Evolutionary conservation across 257 asterid species (phyloP).

Genomic region (Pogostemon cablin): DNA sequence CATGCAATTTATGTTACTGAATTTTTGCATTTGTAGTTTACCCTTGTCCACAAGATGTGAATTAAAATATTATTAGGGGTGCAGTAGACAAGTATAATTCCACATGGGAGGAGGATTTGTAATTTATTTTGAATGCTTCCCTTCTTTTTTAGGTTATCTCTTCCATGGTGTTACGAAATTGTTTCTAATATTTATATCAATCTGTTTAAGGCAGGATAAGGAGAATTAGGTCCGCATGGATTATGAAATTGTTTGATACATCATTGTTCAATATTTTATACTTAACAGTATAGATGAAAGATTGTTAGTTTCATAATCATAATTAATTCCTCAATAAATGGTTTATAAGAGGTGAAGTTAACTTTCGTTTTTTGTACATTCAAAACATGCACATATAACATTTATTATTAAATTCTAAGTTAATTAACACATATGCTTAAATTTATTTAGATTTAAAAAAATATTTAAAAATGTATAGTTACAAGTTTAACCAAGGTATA

Average conservation of each 20-base stretch:
- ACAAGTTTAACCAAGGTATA: too few species aligned
- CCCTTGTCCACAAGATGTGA: not conserved
- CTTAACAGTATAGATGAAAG: too few species aligned
- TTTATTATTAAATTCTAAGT: too few species aligned
- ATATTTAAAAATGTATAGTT: too few species aligned
- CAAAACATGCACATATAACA: too few species aligned
- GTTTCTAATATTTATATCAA: not conserved
- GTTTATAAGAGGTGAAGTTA: too few species aligned
- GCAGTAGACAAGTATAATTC: not conserved
- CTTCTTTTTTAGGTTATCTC: not conserved
- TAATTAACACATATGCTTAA: too few species aligned
- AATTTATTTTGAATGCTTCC: not conserved
- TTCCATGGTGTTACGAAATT: not conserved
- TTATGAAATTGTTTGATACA: not conserved
- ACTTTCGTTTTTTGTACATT: too few species aligned
- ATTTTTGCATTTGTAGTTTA: not conserved
- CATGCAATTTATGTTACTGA: conserved; percentile 1
- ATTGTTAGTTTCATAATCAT: too few species aligned
- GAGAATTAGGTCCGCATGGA: conserved; percentile 4
- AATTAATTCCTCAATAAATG: too few species aligned
- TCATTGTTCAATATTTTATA: too few species aligned
- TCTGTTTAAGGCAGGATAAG: not conserved
- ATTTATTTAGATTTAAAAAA: too few species aligned
- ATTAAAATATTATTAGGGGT: not conserved
- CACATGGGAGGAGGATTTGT: conserved; percentile 4